phyloP scores from a whole-genome alignment of 768 basidiomycete species.

The Xerocomellus dryophilus region DNA sequence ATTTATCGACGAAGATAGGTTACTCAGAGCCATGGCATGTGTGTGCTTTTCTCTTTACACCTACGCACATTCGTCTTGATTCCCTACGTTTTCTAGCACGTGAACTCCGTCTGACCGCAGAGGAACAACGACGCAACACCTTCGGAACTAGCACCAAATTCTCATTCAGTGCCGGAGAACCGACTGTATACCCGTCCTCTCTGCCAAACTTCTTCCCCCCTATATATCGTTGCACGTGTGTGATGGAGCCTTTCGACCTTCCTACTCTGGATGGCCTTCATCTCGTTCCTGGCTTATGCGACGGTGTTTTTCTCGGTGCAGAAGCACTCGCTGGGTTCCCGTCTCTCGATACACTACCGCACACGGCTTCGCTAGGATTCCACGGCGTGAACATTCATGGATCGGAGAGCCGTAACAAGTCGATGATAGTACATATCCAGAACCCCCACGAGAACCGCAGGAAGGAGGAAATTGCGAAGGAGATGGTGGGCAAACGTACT shows the following conservation, averaged over 20 bases:
- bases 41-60: neutral
- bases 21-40: slow-evolving; percentile 84
- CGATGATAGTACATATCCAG: slow-evolving; percentile 84
- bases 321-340: slow-evolving; percentile 94
- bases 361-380: slow-evolving; percentile 69
- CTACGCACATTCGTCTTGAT: neutral
- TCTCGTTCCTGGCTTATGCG: slow-evolving; percentile 80
- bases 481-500: slow-evolving; percentile 71
- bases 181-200: slow-evolving; percentile 82
- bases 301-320: slow-evolving; percentile 83
- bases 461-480: slow-evolving; percentile 67
- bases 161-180: slow-evolving; percentile 57
- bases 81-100: slow-evolving; percentile 46
- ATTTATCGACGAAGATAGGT: slow-evolving; percentile 81
- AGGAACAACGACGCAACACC: slow-evolving; percentile 72
- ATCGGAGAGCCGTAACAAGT: slow-evolving; percentile 85
- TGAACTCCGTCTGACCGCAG: slow-evolving; percentile 70
- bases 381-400: slow-evolving; percentile 95
- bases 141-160: slow-evolving; percentile 83
- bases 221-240: slow-evolving; percentile 73
- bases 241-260: slow-evolving; percentile 79
- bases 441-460: slow-evolving; percentile 68
- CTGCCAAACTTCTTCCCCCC: slow-evolving; percentile 94
- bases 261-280: slow-evolving; percentile 84
- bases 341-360: slow-evolving; percentile 84